Conservation (phyloP, 176 grass and related monocot species). For the Juncus effusus region DNA sequence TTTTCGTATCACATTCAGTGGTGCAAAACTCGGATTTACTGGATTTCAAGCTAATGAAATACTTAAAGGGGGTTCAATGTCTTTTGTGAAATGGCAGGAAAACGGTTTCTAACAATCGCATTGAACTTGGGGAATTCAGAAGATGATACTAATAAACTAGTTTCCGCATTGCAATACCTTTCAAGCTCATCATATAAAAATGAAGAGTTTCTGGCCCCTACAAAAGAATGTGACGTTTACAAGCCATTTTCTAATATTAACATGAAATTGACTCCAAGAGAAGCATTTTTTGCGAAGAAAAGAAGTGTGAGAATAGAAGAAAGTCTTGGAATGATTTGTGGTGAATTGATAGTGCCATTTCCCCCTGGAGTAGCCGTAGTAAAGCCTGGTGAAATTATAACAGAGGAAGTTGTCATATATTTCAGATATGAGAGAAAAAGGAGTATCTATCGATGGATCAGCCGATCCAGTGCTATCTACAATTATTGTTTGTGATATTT, state of each 20-base stretch:
- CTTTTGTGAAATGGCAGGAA: slow-evolving; percentile 57
- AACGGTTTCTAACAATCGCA: slow-evolving; percentile 44
- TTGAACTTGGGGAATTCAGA: slow-evolving; percentile 55
- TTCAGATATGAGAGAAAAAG: slow-evolving; percentile 34
- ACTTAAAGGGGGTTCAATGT: slow-evolving; percentile 38
- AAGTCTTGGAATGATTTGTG: slow-evolving; percentile 57
- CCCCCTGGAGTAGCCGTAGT: slow-evolving; percentile 66
- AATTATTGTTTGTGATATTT: slow-evolving; percentile 57
- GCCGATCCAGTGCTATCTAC: slow-evolving; percentile 47
- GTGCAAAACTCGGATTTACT: slow-evolving; percentile 37
- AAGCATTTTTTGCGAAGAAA: slow-evolving; percentile 65
- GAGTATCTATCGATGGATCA: slow-evolving; percentile 51
- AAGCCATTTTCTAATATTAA: slow-evolving; percentile 32
- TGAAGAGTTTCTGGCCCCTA: slow-evolving; percentile 7
- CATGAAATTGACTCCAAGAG: slow-evolving; percentile 50
- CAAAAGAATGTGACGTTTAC: background rate
- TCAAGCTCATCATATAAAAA: slow-evolving; percentile 34
- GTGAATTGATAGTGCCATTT: slow-evolving; percentile 65
- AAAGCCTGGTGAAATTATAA: slow-evolving; percentile 61
- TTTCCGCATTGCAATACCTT: slow-evolving; percentile 26
- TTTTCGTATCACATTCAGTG: slow-evolving; percentile 47
- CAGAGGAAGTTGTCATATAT: slow-evolving; percentile 50
- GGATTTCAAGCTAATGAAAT: slow-evolving; percentile 52
- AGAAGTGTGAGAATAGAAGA: slow-evolving; percentile 39
- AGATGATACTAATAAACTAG: slow-evolving; percentile 54